Evolutionary conservation across 1,284 basidiomycete species (phyloP), one percentile per base, ranked within the genome.

Genomic region (Bondarzewia mesenterica): DNA sequence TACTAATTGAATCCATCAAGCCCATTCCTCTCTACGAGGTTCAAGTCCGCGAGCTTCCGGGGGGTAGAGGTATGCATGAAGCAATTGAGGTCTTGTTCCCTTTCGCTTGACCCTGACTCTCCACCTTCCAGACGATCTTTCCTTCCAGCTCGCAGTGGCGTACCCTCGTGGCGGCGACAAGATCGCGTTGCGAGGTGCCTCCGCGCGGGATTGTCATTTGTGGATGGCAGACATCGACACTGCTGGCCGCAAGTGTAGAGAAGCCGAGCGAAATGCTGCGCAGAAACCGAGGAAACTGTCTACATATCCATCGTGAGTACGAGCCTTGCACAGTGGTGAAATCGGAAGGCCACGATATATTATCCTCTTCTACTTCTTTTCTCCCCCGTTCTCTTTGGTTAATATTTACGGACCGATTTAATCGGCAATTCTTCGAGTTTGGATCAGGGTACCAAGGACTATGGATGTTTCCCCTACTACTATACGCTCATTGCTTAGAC

Each of bases 81-180:
- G n/a, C 23, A 3, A 14, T 12, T 6, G 15, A 8, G 3, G 5
- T 4, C 22, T n/a, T 6, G 14, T 21, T 4, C 18, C 7, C 7
- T 46, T 52, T 4, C 18, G 4, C 7, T 46, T 52, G 26, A 40
- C 39, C 6, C 18, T 20, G 38, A 48, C 16, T 18, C 15, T 40
- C 15, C 15, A 15, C 37, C 21, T n/a, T 44, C 23, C 58, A 81
- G 85, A 86, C 42, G 86, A 89, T 50, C 61, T 72, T 1, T 65
- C 73, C 1, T 82, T 93, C 68, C 75, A 80, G 49, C 62, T 92
- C 10, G 64, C 72, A 4, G 67, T 85, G 40, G 73, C 80, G 2
- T 87, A 86, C 61, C 80, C 83, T 32, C 75, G 86, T 40, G 88
- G 88, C 27, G 87, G 87, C 3, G 86, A 90, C 49, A 72, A 73